These are phyloP conservation scores for Teunomyces pallodes DNA, from an alignment of 805 yeast species.

Conservation along the genomic window DNA sequence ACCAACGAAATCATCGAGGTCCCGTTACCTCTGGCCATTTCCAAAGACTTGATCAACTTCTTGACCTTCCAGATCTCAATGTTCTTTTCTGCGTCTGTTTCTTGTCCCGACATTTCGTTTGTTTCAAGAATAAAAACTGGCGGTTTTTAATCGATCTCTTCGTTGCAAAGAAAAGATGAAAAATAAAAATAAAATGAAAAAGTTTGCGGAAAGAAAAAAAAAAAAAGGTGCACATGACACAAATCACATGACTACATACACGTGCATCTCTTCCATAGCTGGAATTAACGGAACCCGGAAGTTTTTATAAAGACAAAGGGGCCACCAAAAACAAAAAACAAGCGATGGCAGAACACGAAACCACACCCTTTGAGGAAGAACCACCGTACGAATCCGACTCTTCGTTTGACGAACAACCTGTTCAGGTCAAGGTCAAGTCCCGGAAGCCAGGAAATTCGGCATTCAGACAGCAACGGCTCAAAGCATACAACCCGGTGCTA, in stretches of 20 bases:
- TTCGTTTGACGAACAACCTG: slow-evolving; percentile 29
- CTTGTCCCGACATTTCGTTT: slow-evolving; percentile 19
- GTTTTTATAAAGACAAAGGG: background rate
- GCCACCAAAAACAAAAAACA: background rate
- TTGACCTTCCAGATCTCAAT: slow-evolving; percentile 99
- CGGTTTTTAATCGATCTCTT: background rate
- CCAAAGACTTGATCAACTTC: slow-evolving; percentile 83
- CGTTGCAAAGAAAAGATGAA: background rate
- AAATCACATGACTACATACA: background rate
- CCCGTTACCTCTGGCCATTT: slow-evolving; percentile 96
- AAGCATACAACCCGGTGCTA: slow-evolving; percentile 47
- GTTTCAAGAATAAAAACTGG: background rate
- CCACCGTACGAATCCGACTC: slow-evolving; percentile 40
- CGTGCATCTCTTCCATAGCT: background rate
- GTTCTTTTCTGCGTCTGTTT: slow-evolving; percentile 81
- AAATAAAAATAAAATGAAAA: background rate
- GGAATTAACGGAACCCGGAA: background rate
- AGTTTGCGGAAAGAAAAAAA: background rate
- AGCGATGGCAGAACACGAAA: background rate
- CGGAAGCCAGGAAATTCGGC: slow-evolving; percentile 65
- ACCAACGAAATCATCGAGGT: slow-evolving; percentile 97
- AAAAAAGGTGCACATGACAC: background rate
- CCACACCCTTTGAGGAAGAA: background rate
- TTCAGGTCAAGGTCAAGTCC: slow-evolving; percentile 42
- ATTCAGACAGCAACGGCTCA: slow-evolving; percentile 54